Conservation (phyloP, 106 monocot species). For the Apostasia shenzhenica region DNA sequence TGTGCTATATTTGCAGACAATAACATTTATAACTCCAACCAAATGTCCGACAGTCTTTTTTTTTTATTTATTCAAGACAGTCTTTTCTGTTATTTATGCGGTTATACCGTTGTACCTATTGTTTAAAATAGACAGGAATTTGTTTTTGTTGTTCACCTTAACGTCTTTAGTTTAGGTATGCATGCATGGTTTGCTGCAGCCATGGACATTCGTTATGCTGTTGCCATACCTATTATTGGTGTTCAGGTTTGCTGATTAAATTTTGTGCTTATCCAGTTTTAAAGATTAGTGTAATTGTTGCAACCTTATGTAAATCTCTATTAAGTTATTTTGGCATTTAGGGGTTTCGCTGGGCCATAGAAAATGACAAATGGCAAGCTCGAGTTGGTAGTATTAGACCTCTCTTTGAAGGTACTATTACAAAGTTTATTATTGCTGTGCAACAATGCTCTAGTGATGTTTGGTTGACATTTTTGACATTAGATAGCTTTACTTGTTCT, state of each 20-base stretch:
- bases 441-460: neutral
- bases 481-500: neutral
- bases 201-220: slow-evolving; percentile 70
- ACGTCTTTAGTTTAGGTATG: slow-evolving; percentile 60
- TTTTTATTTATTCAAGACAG: neutral
- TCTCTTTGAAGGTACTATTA: slow-evolving; percentile 74
- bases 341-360: slow-evolving; percentile 91
- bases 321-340: slow-evolving; percentile 8
- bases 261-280: neutral
- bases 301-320: neutral
- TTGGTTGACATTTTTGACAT: neutral
- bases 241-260: slow-evolving; percentile 64
- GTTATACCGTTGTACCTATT: too few species aligned
- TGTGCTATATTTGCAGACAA: too few species aligned
- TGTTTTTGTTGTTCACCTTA: slow-evolving; percentile 2
- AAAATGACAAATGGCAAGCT: slow-evolving; percentile 88
- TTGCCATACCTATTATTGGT: slow-evolving; percentile 88
- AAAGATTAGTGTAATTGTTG: neutral
- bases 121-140: neutral
- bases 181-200: slow-evolving; percentile 99
- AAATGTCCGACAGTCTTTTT: too few species aligned
- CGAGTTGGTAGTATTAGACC: slow-evolving; percentile 81
- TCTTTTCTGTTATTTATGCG: too few species aligned
- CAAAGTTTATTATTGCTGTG: neutral
- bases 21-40: too few species aligned